Conservation (phyloP, 495 filamentous ascomycete species). For the Hypoxylon cercidicola region DNA sequence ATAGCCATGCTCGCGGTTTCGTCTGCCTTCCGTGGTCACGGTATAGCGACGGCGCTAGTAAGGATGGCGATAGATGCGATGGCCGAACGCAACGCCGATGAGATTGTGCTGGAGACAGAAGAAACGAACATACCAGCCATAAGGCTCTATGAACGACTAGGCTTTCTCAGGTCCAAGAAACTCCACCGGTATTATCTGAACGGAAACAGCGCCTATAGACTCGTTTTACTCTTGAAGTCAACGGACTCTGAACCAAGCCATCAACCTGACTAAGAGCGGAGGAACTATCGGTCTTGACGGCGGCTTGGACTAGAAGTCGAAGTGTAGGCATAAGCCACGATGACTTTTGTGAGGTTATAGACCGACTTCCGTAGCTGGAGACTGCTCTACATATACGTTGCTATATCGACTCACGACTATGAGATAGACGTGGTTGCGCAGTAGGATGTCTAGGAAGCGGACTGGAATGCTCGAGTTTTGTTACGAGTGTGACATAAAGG, state of each 20-base stretch:
- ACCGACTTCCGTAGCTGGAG: background rate
- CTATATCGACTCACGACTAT: background rate
- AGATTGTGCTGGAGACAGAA: constrained; percentile 97
- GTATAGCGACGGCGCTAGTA: constrained; percentile 92
- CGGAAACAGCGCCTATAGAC: constrained; percentile 90
- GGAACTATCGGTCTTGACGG: background rate
- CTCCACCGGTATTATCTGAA: constrained; percentile 97
- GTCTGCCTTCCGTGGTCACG: constrained; percentile 78
- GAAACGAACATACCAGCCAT: constrained; percentile 92
- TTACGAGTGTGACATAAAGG: constrained; percentile 4
- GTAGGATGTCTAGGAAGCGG: background rate
- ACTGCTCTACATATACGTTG: constrained; percentile 2
- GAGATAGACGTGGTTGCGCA: background rate
- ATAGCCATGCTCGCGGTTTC: constrained; percentile 97
- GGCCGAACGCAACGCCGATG: constrained; percentile 84
- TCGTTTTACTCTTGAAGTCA: constrained; percentile 82
- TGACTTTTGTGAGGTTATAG: background rate
- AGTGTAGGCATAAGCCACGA: background rate
- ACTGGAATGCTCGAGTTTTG: constrained; percentile 1
- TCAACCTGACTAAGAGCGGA: constrained; percentile 38
- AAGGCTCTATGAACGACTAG: constrained; percentile 91
- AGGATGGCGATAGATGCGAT: constrained; percentile 93
- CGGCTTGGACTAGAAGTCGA: background rate
- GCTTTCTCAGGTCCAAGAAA: constrained; percentile 92
- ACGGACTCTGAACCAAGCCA: constrained; percentile 46